Conservation (phyloP, 768 basidiomycete species). For the Tulasnella sp. region DNA sequence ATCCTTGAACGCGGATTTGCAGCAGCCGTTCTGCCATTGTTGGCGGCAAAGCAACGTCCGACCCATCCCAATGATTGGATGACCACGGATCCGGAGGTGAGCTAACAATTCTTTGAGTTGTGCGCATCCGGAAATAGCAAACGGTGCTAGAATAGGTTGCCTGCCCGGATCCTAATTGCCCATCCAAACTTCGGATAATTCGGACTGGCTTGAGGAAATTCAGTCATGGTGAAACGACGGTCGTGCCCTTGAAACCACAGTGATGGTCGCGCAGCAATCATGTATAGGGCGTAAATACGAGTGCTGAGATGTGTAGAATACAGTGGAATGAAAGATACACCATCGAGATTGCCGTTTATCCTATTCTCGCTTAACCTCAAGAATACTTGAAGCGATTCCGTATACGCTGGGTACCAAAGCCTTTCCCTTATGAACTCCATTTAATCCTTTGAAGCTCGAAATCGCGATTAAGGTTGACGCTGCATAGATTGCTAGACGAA, state of each 20-base stretch:
- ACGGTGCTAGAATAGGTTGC: slow-evolving; percentile 32
- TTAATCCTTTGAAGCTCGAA: slow-evolving; percentile 45
- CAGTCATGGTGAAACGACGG: slow-evolving; percentile 43
- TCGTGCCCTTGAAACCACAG: slow-evolving; percentile 26
- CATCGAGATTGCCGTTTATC: neutral
- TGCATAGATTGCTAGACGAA: slow-evolving; percentile 50
- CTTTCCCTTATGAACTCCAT: slow-evolving; percentile 36
- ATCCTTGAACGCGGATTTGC: neutral
- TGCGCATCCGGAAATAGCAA: neutral
- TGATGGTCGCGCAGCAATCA: neutral
- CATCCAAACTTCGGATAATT: slow-evolving; percentile 40
- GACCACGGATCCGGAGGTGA: slow-evolving; percentile 40
- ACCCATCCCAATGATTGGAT: slow-evolving; percentile 54
- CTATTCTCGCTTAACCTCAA: neutral
- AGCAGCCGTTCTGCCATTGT: slow-evolving; percentile 54
- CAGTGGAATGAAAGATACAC: neutral
- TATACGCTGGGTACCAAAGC: neutral
- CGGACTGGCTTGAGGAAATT: slow-evolving; percentile 43
- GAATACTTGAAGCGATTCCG: neutral
- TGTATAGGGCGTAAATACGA: neutral
- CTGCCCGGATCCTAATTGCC: slow-evolving; percentile 57
- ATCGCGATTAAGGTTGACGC: slow-evolving; percentile 41
- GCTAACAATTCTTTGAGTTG: neutral
- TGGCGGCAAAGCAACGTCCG: slow-evolving; percentile 53
- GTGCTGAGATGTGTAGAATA: neutral